These are phyloP conservation scores for Verticillium tricorpus DNA, from an alignment of 2,329 filamentous ascomycete genomes.

Conservation along the genomic window DNA sequence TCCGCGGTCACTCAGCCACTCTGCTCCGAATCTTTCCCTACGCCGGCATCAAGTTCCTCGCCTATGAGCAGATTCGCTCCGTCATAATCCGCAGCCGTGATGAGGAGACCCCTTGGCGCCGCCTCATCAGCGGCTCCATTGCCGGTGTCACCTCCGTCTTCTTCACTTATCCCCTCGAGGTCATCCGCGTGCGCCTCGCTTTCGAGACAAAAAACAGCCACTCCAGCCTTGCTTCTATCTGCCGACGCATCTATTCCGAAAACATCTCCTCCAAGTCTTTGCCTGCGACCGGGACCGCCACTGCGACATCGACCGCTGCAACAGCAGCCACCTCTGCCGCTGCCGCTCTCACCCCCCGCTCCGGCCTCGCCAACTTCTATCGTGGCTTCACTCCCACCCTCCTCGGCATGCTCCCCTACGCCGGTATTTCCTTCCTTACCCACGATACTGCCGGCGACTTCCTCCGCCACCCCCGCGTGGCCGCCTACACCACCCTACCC, in stretches of 20 bases:
- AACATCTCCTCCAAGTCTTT: slow-evolving; percentile 40
- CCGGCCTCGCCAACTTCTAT: slow-evolving; percentile 86
- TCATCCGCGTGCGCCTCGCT: slow-evolving; percentile 85
- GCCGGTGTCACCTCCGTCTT: slow-evolving; percentile 90
- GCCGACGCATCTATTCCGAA: slow-evolving; percentile 82
- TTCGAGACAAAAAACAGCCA: slow-evolving; percentile 84
- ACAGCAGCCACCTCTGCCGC: slow-evolving; percentile 39
- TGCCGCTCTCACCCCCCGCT: slow-evolving; percentile 40
- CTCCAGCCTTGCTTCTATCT: slow-evolving; percentile 71
- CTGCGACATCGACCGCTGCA: slow-evolving; percentile 36
- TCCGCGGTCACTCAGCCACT: slow-evolving; percentile 91
- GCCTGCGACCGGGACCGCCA: slow-evolving; percentile 31
- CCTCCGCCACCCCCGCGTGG: slow-evolving; percentile 64
- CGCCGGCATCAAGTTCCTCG: slow-evolving; percentile 94
- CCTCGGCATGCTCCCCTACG: slow-evolving; percentile 94
- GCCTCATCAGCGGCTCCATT: slow-evolving; percentile 68
- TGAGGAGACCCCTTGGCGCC: slow-evolving; percentile 75
- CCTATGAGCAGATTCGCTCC: slow-evolving; percentile 91
- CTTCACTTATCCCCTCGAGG: slow-evolving; percentile 91
- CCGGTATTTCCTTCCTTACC: slow-evolving; percentile 90
- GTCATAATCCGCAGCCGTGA: slow-evolving; percentile 65
- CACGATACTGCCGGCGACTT: slow-evolving; percentile 88
- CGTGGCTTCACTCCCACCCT: slow-evolving; percentile 88
- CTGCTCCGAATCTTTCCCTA: slow-evolving; percentile 94
- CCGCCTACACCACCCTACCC: slow-evolving; percentile 71